These are phyloP conservation scores for Penicillium concentricum DNA, from an alignment of 2,329 filamentous ascomycete species.

Conservation along the genomic window DNA sequence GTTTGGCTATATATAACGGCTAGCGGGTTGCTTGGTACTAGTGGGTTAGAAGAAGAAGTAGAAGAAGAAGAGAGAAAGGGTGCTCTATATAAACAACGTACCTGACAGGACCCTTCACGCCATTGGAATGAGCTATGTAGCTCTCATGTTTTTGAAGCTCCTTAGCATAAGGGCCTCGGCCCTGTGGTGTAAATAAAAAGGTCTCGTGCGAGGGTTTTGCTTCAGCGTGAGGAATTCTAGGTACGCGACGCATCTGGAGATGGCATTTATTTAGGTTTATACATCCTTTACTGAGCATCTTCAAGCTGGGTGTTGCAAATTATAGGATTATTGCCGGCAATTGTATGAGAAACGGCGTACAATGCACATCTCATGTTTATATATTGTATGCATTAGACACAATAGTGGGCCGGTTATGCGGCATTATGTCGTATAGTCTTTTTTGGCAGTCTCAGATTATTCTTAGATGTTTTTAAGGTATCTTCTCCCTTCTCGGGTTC, in stretches of 20 bases:
- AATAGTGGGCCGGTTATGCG: no score
- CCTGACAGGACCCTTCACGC: no score
- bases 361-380: not conserved
- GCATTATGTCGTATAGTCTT: no score
- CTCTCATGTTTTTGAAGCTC: no score
- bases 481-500: no score
- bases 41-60: not conserved
- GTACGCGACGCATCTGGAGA: not conserved
- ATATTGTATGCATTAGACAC: not conserved
- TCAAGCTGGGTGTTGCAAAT: not conserved
- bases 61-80: no score
- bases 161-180: no score
- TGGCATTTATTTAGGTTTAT: not conserved
- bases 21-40: not conserved
- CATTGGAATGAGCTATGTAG: no score
- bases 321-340: not conserved
- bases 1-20: not conserved
- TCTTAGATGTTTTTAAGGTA: no score
- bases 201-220: no score
- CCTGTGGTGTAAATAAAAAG: no score
- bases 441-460: no score
- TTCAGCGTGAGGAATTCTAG: not conserved
- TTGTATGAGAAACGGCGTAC: not conserved
- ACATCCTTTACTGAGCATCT: not conserved
- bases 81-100: not conserved